phyloP scores from a whole-genome alignment of 768 basidiomycete genomes.

The Lactarius trivialis region DNA sequence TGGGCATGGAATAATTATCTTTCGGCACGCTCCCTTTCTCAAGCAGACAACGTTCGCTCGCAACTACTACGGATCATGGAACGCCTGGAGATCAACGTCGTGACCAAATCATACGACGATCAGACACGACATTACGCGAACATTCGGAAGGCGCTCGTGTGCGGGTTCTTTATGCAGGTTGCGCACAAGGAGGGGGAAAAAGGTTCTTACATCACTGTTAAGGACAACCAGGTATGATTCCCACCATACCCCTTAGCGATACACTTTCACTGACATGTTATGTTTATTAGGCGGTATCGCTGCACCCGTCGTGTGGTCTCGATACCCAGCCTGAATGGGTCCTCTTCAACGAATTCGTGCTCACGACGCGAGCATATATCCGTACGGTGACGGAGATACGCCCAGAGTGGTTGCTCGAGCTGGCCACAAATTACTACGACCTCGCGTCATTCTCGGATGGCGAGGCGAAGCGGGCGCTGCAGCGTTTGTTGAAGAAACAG shows the following conservation, averaged over 20 bases:
- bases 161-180: conserved; percentile 97
- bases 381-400: conserved; percentile 84
- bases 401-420: conserved; percentile 78
- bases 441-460: conserved; percentile 54
- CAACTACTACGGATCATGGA: conserved; percentile 92
- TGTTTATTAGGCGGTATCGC: conserved; percentile 46
- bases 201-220: conserved; percentile 81
- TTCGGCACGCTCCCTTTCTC: conserved; percentile 70
- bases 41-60: conserved; percentile 89
- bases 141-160: conserved; percentile 77
- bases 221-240: conserved; percentile 78
- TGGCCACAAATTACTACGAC: conserved; percentile 65
- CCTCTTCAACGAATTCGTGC: conserved; percentile 88
- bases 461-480: conserved; percentile 54
- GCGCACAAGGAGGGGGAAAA: conserved; percentile 94
- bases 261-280: neutral
- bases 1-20: conserved; percentile 94
- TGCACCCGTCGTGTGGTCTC: conserved; percentile 86
- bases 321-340: conserved; percentile 91
- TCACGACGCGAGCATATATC: conserved; percentile 85
- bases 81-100: conserved; percentile 70
- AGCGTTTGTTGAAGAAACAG: conserved; percentile 14
- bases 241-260: too few species aligned
- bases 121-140: conserved; percentile 45
- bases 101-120: conserved; percentile 61